A percentile compares a stretch with the other conserved stretches of the same genome.
phyloP scores from a whole-genome alignment of 257 asterid genomes.

The Capsicum pubescens region DNA sequence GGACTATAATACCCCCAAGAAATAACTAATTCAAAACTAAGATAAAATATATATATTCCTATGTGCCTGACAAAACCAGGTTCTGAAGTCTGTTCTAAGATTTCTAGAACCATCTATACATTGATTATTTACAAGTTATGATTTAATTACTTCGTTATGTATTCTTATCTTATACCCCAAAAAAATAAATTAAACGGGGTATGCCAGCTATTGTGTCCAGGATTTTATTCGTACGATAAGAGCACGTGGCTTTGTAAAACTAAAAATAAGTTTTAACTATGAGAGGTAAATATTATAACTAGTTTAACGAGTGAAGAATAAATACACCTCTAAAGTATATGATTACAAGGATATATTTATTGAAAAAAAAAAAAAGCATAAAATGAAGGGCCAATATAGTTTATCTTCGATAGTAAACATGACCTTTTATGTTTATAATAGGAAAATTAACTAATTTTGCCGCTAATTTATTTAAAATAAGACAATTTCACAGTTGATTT shows the following conservation, averaged over 20 bases:
- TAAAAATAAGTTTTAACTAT: background rate
- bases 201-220: background rate
- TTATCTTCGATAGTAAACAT: background rate
- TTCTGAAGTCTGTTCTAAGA: background rate
- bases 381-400: background rate
- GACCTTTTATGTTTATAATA: background rate
- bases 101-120: background rate
- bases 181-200: background rate
- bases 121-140: constrained; percentile 5
- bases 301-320: no score
- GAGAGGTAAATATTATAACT: no score
- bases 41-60: no score
- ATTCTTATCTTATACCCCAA: background rate
- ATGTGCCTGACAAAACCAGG: constrained; percentile 17
- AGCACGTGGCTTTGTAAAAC: background rate
- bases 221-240: no score
- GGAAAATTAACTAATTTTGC: background rate
- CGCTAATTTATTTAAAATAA: background rate
- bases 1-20: background rate
- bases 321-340: background rate
- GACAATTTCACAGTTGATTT: background rate
- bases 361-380: background rate
- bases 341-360: background rate
- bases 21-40: no score
- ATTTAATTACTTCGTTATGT: background rate